Base-by-base conservation (phyloP, 306 rosid genomes). In the Cucumis melo region DNA sequence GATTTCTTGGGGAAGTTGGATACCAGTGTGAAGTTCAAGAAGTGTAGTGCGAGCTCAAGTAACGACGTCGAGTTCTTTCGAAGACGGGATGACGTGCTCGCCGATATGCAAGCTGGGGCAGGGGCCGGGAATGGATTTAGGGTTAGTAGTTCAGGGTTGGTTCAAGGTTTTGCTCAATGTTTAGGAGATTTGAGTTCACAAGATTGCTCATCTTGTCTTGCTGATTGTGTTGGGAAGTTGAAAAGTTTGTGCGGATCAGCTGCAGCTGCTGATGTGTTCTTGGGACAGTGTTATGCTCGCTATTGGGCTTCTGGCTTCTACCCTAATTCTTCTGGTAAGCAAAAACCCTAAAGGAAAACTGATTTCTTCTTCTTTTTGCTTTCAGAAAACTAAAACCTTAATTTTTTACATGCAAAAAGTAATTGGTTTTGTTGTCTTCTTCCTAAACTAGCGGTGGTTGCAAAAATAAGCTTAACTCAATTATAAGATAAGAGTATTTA, bases 221-320 rank as follows among this genome's bases (percentile, higher is more conserved):
- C 78, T 19, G 95, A 90, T 74, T 90, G 90, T 14, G 86, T 91
- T 44, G 94, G 91, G 12, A 94, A 90, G 87, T 57, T 91, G 54
- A 94, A 92, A 87, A 89, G 74, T 73, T 53, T 91, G 11, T 94
- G 98, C 58, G 98, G 98, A 24, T 85, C 98, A 2, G 95, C 98
- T 15, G 96, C 93, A 6, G 89, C 91, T n/a, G 96, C 90, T 55
- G 92, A 90, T 78, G 91, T 90, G 78, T 94, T 86, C 87, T 84
- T 94, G 89, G 96, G 87, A 53, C 97, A 91, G 48, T 94, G 98
- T 67, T 94, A 90, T 81, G 96, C 96, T 50, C 81, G 87, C n/a
- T 94, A 91, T 60, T 89, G 95, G 96, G 96, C 92, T 0, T 94
- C 94, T 64, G 98, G 98, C 48, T 94, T 90, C 87, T 90, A 90